phyloP scores from a whole-genome alignment of 805 yeast genomes.

The Sungouiozyma intestinalis region DNA sequence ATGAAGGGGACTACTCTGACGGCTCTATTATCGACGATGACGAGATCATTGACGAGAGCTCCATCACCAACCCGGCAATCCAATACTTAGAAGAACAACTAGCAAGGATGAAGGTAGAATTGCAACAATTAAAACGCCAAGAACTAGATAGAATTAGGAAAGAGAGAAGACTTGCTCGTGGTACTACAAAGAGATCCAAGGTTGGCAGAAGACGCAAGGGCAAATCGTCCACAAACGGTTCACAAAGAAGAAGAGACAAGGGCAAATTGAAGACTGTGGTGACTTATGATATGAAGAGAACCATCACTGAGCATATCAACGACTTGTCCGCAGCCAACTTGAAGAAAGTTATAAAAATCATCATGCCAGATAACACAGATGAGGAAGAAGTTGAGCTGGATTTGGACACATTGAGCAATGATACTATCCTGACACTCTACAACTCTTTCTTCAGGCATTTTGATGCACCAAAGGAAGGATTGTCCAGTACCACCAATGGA shows the following conservation, averaged over 20 bases:
- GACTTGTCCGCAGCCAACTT: slow-evolving; percentile 69
- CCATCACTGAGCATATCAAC: slow-evolving; percentile 76
- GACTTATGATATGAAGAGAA: slow-evolving; percentile 94
- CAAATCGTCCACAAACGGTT: slow-evolving; percentile 18
- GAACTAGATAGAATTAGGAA: slow-evolving; percentile 57
- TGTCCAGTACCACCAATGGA: slow-evolving; percentile 25
- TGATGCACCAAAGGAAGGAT: slow-evolving; percentile 17
- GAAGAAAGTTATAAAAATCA: slow-evolving; percentile 73
- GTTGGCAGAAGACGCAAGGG: slow-evolving; percentile 4
- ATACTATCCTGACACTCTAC: slow-evolving; percentile 73
- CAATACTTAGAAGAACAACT: slow-evolving; percentile 81
- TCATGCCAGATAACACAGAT: slow-evolving; percentile 46
- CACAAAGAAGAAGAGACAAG: slow-evolving; percentile 13
- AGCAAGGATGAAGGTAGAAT: slow-evolving; percentile 73
- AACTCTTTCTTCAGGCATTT: slow-evolving; percentile 60
- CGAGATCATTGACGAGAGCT: slow-evolving; percentile 48
- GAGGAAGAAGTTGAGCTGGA: slow-evolving; percentile 96
- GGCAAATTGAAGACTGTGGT: slow-evolving; percentile 35
- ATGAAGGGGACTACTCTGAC: slow-evolving; percentile 10
- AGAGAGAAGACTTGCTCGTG: slow-evolving; percentile 38
- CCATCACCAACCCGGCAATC: slow-evolving; percentile 80
- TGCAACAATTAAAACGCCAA: slow-evolving; percentile 70
- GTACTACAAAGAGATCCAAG: slow-evolving; percentile 21
- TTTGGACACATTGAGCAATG: slow-evolving; percentile 82
- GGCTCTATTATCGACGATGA: slow-evolving; percentile 34